Conservation (phyloP, 345 rosid genomes). For the Sisymbrium irio region DNA sequence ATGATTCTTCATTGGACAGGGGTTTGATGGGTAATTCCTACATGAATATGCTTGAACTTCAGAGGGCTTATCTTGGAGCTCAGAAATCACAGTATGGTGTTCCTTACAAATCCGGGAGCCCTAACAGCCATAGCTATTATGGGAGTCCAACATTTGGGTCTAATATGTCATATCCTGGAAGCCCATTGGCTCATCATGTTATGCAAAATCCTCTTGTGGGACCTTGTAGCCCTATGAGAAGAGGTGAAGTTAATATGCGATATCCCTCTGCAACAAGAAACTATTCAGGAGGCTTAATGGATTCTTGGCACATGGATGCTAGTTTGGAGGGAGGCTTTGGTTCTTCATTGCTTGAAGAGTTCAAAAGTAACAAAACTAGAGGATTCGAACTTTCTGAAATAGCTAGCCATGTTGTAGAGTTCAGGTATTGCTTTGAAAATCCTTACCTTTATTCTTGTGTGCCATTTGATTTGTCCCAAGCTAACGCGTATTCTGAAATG, state of each 20-base stretch:
- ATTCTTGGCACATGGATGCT: conserved; percentile 59
- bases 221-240: conserved; percentile 59
- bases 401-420: conserved; percentile 69
- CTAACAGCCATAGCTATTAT: conserved; percentile 58
- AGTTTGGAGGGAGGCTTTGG: conserved; percentile 50
- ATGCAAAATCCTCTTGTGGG: conserved; percentile 55
- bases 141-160: conserved; percentile 54
- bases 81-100: conserved; percentile 60
- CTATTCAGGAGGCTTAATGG: conserved; percentile 52
- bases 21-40: conserved; percentile 42
- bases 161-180: conserved; percentile 67
- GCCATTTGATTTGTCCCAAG: not conserved
- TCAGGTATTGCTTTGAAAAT: conserved; percentile 45
- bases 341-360: conserved; percentile 72
- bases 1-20: conserved; percentile 49
- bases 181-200: conserved; percentile 55
- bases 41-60: conserved; percentile 57
- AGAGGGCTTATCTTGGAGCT: conserved; percentile 65
- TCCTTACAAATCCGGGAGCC: conserved; percentile 51
- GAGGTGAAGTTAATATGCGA: conserved; percentile 48
- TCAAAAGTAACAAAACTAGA: conserved; percentile 67
- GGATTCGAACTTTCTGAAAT: conserved; percentile 73
- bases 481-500: not conserved
- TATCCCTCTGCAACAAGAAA: conserved; percentile 52
- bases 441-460: not conserved